phyloP scores from a whole-genome alignment of 768 basidiomycete genomes.

The Termitomyces sp. region DNA sequence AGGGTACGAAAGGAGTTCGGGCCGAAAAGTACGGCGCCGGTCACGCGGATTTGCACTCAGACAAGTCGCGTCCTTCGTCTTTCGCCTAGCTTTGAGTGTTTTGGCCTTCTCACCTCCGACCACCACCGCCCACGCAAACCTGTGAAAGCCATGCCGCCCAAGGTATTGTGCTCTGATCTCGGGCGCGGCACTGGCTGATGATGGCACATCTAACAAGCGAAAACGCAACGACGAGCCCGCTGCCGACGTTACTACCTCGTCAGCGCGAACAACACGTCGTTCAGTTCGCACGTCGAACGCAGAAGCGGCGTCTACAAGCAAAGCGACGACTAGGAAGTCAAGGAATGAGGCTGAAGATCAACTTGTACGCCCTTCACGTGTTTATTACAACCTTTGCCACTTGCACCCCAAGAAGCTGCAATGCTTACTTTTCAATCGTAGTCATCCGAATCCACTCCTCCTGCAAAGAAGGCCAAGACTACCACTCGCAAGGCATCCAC shows the following conservation, averaged over 20 bases:
- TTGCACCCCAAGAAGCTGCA: neutral
- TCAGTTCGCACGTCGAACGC: conserved; percentile 31
- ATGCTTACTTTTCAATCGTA: neutral
- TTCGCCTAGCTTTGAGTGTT: neutral
- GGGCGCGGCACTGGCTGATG: neutral
- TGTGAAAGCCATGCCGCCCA: conserved; percentile 29
- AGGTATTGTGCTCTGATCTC: conserved; percentile 20
- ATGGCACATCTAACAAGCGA: conserved; percentile 33
- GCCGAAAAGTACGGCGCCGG: conserved; percentile 12
- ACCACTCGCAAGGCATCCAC: conserved; percentile 21
- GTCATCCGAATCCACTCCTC: conserved; percentile 18
- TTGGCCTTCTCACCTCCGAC: neutral
- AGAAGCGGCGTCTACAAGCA: conserved; percentile 23
- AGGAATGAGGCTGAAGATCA: conserved; percentile 8
- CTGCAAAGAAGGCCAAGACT: conserved; percentile 38
- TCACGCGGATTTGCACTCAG: conserved; percentile 19
- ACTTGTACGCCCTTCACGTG: conserved; percentile 14
- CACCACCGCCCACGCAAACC: conserved; percentile 1
- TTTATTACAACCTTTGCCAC: neutral
- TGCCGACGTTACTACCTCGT: conserved; percentile 27
- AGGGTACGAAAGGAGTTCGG: conserved; percentile 9
- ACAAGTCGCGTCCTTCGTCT: conserved; percentile 13
- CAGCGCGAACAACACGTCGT: conserved; percentile 39
- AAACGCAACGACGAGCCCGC: conserved; percentile 47
- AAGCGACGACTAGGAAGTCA: conserved; percentile 21